A percentile compares a stretch with the other conserved stretches of the same genome.
Conservation (phyloP, 371 early-diverging fungal genomes). For the Mucor racemosus region DNA sequence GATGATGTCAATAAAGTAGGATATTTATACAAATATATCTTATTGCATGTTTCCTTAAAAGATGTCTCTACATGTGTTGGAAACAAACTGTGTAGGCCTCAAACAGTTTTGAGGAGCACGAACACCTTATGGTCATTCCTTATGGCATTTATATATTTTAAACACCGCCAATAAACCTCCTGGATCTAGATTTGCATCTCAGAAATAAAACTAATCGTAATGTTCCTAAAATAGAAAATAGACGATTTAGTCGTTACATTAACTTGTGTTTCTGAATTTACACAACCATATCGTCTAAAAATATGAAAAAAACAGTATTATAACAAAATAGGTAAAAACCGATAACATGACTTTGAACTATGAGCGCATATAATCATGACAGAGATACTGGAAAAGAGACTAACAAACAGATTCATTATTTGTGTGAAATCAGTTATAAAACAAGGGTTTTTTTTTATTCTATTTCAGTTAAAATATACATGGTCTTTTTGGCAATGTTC, state of each 20-base stretch:
- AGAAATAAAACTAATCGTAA: neutral
- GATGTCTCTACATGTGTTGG: neutral
- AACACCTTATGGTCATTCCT: neutral
- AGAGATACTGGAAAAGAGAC: too few relatives aligned
- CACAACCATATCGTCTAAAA: neutral
- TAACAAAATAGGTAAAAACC: neutral
- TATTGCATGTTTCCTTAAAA: neutral
- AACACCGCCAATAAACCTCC: neutral
- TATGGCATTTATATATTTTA: neutral
- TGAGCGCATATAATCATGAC: neutral
- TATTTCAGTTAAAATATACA: slow-evolving; percentile 3
- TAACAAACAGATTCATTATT: neutral
- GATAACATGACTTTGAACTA: neutral
- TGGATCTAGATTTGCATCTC: neutral
- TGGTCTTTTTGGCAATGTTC: slow-evolving; percentile 6
- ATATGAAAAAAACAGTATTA: too few relatives aligned
- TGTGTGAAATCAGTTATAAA: neutral
- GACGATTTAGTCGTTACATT: neutral
- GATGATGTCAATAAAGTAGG: slow-evolving; percentile 8
- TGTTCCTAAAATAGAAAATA: neutral
- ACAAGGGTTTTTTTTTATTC: neutral
- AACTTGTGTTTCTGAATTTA: neutral
- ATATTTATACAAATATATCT: neutral
- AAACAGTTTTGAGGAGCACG: neutral
- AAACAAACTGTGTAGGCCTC: neutral